Evolutionary conservation across 257 asterid genomes (phyloP), one percentile per base, ranked within the genome.

Genomic region (Nicotiana sylvestris): DNA sequence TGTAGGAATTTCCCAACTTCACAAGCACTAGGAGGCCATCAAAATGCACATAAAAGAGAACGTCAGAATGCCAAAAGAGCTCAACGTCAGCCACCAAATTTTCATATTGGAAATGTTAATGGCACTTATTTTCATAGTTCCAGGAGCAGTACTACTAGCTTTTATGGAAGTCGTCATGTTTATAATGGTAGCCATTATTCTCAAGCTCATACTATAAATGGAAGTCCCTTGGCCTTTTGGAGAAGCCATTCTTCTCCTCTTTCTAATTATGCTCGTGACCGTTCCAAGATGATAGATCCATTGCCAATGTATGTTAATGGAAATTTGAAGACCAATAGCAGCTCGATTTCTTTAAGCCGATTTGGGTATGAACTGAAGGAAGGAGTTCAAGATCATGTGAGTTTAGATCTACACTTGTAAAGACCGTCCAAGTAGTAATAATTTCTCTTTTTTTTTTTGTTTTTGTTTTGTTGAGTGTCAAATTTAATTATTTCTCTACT

Each of bases 331-430:
- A 83, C 74, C 49, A 80, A 78, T 56, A 83, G 82, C 55, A 51
- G 88, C 21, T 66, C 83, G 6, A 70, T 82, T 81, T 86, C 93
- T 67, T 90, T 89, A 39, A 82, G 61, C 16, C 62, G 90, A 78
- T 88, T 86, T 12, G 92, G 89, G 35, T 90, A 84, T 25, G 91
- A 92, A 81, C 61, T 91, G 25, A 90, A 90, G 83, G 65, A 86
- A 11, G 86, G 68, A 76, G 80, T 86, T 89, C 94, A 91, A 70
- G 98, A 93, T 78, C 92, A 89, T 46, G 94, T 95, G 89, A 95
- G 99, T 91, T 89, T 95, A 88, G 99, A 95, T 86, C 90, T 95
- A 78, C 98, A 88, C 87, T 92, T 95, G 84, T 95, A 87, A 83
- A 81, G 21, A 4, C 29, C 32, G 2, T n/a, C 33, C 13, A 27